These are phyloP conservation scores for Candida suzukii DNA, from an alignment of 805 yeast genomes.

Conservation along the genomic window DNA sequence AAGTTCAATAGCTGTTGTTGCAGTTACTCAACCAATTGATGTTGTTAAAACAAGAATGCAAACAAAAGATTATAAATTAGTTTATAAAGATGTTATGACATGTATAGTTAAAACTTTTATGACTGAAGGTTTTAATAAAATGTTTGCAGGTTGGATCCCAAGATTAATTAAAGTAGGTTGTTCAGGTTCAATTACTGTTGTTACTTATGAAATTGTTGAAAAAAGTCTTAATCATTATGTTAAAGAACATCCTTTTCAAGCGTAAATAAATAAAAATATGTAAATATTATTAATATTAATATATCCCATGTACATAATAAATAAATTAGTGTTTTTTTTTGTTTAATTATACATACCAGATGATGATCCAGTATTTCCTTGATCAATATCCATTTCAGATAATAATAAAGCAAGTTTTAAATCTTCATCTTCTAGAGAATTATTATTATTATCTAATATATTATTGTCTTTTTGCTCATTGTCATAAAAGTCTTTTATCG, in stretches of 20 bases:
- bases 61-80: constrained; percentile 53
- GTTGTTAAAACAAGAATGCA: constrained; percentile 84
- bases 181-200: constrained; percentile 63
- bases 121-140: constrained; percentile 36
- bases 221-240: constrained; percentile 31
- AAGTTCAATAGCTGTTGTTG: constrained; percentile 68
- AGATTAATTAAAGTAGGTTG: constrained; percentile 63
- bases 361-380: background rate
- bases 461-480: background rate
- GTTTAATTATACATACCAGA: background rate
- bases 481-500: background rate
- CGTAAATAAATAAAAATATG: no score
- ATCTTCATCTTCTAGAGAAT: constrained; percentile 6
- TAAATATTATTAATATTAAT: background rate
- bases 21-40: constrained; percentile 82
- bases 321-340: no score
- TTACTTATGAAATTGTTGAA: constrained; percentile 54
- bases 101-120: constrained; percentile 43
- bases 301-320: background rate
- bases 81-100: constrained; percentile 56
- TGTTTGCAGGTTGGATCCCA: constrained; percentile 59
- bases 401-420: constrained; percentile 9
- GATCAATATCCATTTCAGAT: constrained; percentile 3
- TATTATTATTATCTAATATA: background rate
- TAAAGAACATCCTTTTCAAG: constrained; percentile 28